Evolutionary conservation across 164 flowering plant genomes (phyloP), one percentile per base, ranked within the genome.

Genomic region (Buxus sempervirens): DNA sequence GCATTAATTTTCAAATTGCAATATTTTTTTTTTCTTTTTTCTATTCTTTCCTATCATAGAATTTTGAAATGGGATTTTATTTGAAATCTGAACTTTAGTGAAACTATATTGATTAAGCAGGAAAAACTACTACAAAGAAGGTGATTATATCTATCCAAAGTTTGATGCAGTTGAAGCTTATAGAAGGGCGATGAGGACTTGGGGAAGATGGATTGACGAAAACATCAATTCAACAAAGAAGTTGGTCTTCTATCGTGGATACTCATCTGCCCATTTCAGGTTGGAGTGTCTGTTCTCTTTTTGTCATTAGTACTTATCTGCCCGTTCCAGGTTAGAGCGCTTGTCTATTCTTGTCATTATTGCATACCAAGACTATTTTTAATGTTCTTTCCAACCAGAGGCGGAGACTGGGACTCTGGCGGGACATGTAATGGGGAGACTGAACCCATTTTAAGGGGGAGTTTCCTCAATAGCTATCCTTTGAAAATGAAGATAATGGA

Each of bases 321-420:
- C 97, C 32, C 97, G 91, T 85, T 94, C 83, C 78, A 90, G 98
- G 97, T 87, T 54, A 54, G 70, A n/a, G 22, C 13, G 45, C 67
- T 58, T 36, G 1, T 21, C 20, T 45, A 10, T 45, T 45, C 12
- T 45, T 15, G 10, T 28, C 22, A 19, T 60, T 41, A 41, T 48
- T 42, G 48, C 24, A 38, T 18, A 27, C 21, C 27, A 53, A 69
- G 24, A 24, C 2, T 8, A n/a, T 61, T 23, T 18, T 12, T 21
- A 1, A 23, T 9, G 23, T 68, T 48, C 5, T 23, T 54, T 67
- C 25, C 23, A n/a, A 32, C n/a, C 82, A 94, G 98, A 75, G 98
- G 96, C 48, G 98, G 98, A 70, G 97, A 95, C 62, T 95, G 98
- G 98, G 96, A 95, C 70, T 90, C 97, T 9, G 98, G 98, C 1